Base-by-base conservation (phyloP, 768 basidiomycete species). In the Mycena olivaceomarginata region DNA sequence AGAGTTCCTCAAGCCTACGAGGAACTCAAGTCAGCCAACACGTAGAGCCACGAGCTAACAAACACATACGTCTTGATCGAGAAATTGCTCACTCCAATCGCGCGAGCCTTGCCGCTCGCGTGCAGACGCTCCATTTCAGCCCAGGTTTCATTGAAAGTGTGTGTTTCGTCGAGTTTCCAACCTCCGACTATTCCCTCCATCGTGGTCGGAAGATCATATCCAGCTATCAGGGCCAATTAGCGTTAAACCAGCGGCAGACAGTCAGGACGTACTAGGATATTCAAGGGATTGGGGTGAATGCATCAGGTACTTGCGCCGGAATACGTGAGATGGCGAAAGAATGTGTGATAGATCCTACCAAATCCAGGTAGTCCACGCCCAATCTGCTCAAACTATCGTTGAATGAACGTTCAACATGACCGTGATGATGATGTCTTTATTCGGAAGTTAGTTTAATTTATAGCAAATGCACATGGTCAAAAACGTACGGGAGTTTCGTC, bases 81-180 rank as follows among this genome's bases (percentile, higher is more conserved):
- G 80, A 92, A 93, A 81, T 93, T 93, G 82, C 90, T 90, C 66
- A 93, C 91, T 0, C 92, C 92, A 76, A 92, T 91, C 3, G 90
- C 88, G 67, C 82, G 88, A 16, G 87, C 90, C 77, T 87, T 89
- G 0, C 90, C 90, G 16, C 86, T 87, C 31, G 85, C 85, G 40
- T 89, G 84, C 9, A 92, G 77, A 65, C 89, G 88, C 82, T 92
- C 92, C 79, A 92, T 85, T 57, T 88, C 86, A 0, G 88, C 87
- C 90, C 91, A 92, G 1, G 87, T 84, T 25, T 92, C 85, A 57
- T 86, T 87, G 80, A 89, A 88, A 1, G 80, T 85, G 2, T 82
- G 75, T 15, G 18, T 87, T 89, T 8, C 4, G 78, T 80, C 22
- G 82, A 4, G 82, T 77, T 48, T 85, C 85, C 13, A 81, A 63